phyloP scores from a whole-genome alignment of 768 basidiomycete genomes.

The Xerocomellus chrysenteron region DNA sequence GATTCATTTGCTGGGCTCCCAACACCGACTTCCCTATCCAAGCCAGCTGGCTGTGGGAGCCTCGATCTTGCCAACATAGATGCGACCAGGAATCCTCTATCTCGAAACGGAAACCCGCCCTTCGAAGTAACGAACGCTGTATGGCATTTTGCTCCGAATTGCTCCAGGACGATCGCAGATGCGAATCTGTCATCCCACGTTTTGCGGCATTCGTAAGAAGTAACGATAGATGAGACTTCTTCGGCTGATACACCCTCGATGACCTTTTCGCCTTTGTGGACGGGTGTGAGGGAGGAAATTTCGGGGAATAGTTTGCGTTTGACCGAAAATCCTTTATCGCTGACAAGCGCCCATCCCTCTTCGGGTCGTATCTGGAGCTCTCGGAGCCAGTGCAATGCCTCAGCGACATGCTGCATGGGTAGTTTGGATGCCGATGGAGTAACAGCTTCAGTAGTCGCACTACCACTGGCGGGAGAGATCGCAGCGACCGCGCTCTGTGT shows the following conservation, averaged over 20 bases:
- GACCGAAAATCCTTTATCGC: slow-evolving; percentile 73
- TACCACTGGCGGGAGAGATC: slow-evolving; percentile 54
- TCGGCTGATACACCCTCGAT: slow-evolving; percentile 93
- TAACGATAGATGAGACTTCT: slow-evolving; percentile 76
- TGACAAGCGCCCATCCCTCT: slow-evolving; percentile 73
- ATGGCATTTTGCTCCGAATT: slow-evolving; percentile 70
- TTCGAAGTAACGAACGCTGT: slow-evolving; percentile 74
- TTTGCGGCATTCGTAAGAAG: slow-evolving; percentile 67
- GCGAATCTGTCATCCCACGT: slow-evolving; percentile 89
- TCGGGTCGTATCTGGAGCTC: slow-evolving; percentile 60
- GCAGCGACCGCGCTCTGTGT: slow-evolving; percentile 79
- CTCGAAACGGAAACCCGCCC: slow-evolving; percentile 86
- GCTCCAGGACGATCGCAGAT: slow-evolving; percentile 64
- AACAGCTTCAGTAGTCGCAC: slow-evolving; percentile 37
- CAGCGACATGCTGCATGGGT: slow-evolving; percentile 80
- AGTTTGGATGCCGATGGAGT: slow-evolving; percentile 54
- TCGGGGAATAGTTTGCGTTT: slow-evolving; percentile 74
- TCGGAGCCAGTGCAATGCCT: slow-evolving; percentile 79
- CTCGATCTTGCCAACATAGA: slow-evolving; percentile 66
- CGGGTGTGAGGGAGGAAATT: slow-evolving; percentile 76
- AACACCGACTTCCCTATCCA: slow-evolving; percentile 42
- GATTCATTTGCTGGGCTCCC: slow-evolving; percentile 20
- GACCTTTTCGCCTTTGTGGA: slow-evolving; percentile 87
- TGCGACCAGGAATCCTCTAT: slow-evolving; percentile 82
- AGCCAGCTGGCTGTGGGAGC: slow-evolving; percentile 34